Percentiles rank a stretch among this genome's conserved stretches.
phyloP scores from a whole-genome alignment of 2,329 filamentous ascomycete species.

The Cytospora piceicola region DNA sequence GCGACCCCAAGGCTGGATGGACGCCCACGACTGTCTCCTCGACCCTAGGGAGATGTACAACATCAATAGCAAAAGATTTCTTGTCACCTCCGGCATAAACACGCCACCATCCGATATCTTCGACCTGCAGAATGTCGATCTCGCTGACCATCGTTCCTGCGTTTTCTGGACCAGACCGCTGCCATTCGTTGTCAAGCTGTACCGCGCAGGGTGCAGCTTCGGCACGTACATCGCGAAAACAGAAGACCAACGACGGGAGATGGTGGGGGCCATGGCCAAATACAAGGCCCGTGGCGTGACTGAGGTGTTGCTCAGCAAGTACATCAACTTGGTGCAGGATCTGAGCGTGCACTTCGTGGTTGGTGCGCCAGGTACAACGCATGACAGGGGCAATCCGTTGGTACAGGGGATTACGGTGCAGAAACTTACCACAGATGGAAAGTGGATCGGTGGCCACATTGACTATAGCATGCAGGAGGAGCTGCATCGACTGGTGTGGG shows the following conservation, averaged over 20 bases:
- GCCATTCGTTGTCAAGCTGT: constrained; percentile 35
- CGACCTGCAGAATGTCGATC: constrained; percentile 26
- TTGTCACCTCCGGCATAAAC: constrained; percentile 33
- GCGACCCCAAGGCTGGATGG: constrained; percentile 36
- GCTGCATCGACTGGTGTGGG: constrained; percentile 28
- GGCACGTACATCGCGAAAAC: constrained; percentile 34
- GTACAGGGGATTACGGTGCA: constrained; percentile 35
- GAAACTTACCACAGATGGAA: constrained; percentile 32
- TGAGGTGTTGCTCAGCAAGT: constrained; percentile 33
- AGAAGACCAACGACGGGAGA: constrained; percentile 24
- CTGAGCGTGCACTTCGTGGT: constrained; percentile 35
- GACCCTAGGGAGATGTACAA: constrained; percentile 33
- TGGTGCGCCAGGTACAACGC: constrained; percentile 29
- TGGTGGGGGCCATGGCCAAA: constrained; percentile 26
- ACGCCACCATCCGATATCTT: constrained; percentile 31
- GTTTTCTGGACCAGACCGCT: constrained; percentile 27
- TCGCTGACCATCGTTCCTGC: constrained; percentile 16
- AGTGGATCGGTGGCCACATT: constrained; percentile 34
- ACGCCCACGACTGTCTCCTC: constrained; percentile 32
- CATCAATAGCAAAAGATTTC: constrained; percentile 35
- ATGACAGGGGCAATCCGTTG: constrained; percentile 31
- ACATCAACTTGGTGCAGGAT: constrained; percentile 33
- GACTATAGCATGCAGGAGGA: constrained; percentile 33
- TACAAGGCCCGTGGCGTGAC: constrained; percentile 31
- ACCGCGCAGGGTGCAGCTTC: constrained; percentile 35